Percentiles rank a stretch among this genome's conserved stretches.
Evolutionary conservation across 2,329 filamentous ascomycete species (phyloP).

Genomic region (Alternaria arbusti): DNA sequence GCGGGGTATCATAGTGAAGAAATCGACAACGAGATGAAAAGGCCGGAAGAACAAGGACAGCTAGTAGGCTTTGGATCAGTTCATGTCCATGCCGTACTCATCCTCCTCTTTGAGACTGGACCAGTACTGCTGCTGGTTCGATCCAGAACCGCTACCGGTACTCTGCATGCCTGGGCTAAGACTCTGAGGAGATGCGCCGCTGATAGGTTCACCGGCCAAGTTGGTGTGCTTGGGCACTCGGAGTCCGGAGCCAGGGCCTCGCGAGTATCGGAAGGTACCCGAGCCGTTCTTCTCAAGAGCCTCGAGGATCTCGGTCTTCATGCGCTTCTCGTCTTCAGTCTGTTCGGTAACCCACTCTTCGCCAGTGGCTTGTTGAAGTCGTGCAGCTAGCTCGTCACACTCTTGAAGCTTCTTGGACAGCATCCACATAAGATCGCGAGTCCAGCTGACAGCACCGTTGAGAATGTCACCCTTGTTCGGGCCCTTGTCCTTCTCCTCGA

Average conservation of each 20-base stretch:
- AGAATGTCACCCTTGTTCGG: constrained; percentile 99
- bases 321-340: constrained; percentile 91
- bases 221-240: constrained; percentile 94
- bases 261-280: constrained; percentile 81
- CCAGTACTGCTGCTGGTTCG: constrained; percentile 61
- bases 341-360: constrained; percentile 50
- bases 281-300: constrained; percentile 81
- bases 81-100: constrained; percentile 80
- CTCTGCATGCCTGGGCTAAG: constrained; percentile 64
- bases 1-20: constrained; percentile 44
- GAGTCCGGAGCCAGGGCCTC: constrained; percentile 81
- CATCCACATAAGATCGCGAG: constrained; percentile 97
- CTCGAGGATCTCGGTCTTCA: constrained; percentile 91
- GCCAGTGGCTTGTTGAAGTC: constrained; percentile 57
- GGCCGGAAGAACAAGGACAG: constrained; percentile 8
- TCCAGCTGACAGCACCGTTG: constrained; percentile 97
- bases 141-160: constrained; percentile 67
- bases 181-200: constrained; percentile 64
- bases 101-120: constrained; percentile 90
- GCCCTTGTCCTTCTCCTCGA: constrained; percentile 98
- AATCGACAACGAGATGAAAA: constrained; percentile 27
- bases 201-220: constrained; percentile 78
- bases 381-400: constrained; percentile 82
- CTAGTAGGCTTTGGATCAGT: constrained; percentile 33
- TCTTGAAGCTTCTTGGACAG: constrained; percentile 86